Base-by-base conservation (phyloP, 805 yeast species). In the Yarrowia hollandica region DNA sequence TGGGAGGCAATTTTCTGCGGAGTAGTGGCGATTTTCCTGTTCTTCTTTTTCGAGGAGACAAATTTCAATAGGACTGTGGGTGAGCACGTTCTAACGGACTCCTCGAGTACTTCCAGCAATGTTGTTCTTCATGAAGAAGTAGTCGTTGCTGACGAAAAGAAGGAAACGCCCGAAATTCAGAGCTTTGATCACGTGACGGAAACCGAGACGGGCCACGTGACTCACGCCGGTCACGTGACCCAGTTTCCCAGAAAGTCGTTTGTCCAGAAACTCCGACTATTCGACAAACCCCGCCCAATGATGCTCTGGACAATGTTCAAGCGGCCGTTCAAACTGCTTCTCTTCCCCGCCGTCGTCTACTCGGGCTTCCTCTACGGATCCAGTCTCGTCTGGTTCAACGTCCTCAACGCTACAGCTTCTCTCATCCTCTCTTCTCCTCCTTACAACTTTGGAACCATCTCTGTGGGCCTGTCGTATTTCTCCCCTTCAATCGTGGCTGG, bases 11-110 rank as follows among this genome's bases (percentile, higher is more conserved):
- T 61, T 10, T 42, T 61, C 54, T 16, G 28, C 10, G 62, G 56
- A n/a, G 62, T 34, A 2, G 41, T 23, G 9, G 7, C 34, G 5
- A 14, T 48, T 2, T 7, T 39, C 0, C 35, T 30, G 23, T 38
- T 61, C 16, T 50, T 61, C 16, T 37, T 39, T 12, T 25, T 61
- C 15, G 62, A 61, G 11, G 62, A 61, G 34, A 48, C 62, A 1
- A 33, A 60, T 15, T 61, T 39, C 22, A 12, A 6, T 16, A 14
- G 52, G 34, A 22, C 19, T 22, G 18, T 10, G 30, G 12, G 15
- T 12, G 10, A 0, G 19, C 6, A 4, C n/a, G n/a, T n/a, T n/a
- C n/a, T n/a, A n/a, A n/a, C n/a, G n/a, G n/a, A n/a, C n/a, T n/a
- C n/a, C n/a, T n/a, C n/a, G n/a, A n/a, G n/a, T n/a, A n/a, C n/a